Conservation (phyloP, 495 filamentous ascomycete genomes). For the Penicillium silybi region DNA sequence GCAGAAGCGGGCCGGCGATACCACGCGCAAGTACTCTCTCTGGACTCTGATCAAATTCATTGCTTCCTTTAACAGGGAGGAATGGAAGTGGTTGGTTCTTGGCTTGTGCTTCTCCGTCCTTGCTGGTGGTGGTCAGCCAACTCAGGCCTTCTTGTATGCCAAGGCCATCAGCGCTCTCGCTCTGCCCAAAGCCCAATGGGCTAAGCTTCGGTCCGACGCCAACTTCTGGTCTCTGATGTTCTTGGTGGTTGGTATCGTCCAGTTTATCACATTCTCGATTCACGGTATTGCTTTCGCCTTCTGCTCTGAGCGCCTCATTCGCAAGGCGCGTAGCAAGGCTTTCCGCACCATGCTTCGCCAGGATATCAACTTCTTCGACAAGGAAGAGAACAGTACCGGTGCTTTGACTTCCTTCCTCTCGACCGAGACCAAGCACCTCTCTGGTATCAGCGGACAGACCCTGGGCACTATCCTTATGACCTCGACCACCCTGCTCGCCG, state of each 20-base stretch:
- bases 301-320: slow-evolving; percentile 78
- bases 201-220: slow-evolving; percentile 57
- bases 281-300: slow-evolving; percentile 78
- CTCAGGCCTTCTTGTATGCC: slow-evolving; percentile 85
- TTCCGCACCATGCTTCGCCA: slow-evolving; percentile 91
- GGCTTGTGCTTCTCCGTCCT: slow-evolving; percentile 77
- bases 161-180: slow-evolving; percentile 74
- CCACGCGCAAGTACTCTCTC: slow-evolving; percentile 58
- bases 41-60: slow-evolving; percentile 85
- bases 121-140: slow-evolving; percentile 79
- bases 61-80: slow-evolving; percentile 73
- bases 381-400: slow-evolving; percentile 78
- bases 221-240: slow-evolving; percentile 96
- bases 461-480: slow-evolving; percentile 78
- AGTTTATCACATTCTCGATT: slow-evolving; percentile 62
- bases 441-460: slow-evolving; percentile 74
- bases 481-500: slow-evolving; percentile 65
- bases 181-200: slow-evolving; percentile 40
- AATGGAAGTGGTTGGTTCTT: slow-evolving; percentile 68
- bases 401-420: slow-evolving; percentile 81
- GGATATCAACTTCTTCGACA: slow-evolving; percentile 86
- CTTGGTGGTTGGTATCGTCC: slow-evolving; percentile 80
- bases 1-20: slow-evolving; percentile 46
- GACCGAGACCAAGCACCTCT: slow-evolving; percentile 79
- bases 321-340: slow-evolving; percentile 70